These are phyloP conservation scores for Sporisorium graminicola DNA, from an alignment of 1,284 basidiomycete species.

Conservation along the genomic window DNA sequence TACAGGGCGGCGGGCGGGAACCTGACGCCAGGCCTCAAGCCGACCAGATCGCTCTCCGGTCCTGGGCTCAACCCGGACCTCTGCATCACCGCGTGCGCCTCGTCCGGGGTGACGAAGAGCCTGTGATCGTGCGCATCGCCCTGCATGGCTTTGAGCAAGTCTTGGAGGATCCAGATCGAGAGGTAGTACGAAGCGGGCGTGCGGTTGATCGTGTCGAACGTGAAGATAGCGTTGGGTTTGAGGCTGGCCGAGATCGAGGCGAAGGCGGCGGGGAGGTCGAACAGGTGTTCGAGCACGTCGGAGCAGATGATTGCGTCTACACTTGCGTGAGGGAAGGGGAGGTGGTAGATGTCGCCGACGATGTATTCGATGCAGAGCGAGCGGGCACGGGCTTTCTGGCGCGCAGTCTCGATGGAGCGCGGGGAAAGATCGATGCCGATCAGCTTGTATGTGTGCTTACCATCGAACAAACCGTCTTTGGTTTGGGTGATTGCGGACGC, in stretches of 20 bases:
- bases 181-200: conserved; percentile 51
- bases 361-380: conserved; percentile 19
- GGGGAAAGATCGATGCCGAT: conserved; percentile 30
- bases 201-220: conserved; percentile 72
- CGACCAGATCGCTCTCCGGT: conserved; percentile 21
- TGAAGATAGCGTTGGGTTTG: conserved; percentile 92
- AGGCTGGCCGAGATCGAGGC: conserved; percentile 78
- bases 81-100: conserved; percentile 22
- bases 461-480: conserved; percentile 1
- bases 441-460: conserved; percentile 14
- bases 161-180: conserved; percentile 49
- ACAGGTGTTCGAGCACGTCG: conserved; percentile 55
- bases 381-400: not conserved
- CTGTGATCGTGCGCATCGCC: conserved; percentile 54
- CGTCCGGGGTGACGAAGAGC: conserved; percentile 36
- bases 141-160: conserved; percentile 39
- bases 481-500: not conserved
- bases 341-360: conserved; percentile 33
- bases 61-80: conserved; percentile 12
- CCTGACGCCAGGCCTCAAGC: conserved; percentile 26
- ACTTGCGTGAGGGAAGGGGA: conserved; percentile 10
- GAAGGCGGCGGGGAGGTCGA: conserved; percentile 39
- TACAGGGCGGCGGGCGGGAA: conserved; percentile 25
- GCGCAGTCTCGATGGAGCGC: conserved; percentile 30
- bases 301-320: conserved; percentile 49